Base-by-base conservation (phyloP, 805 yeast species). In the Starmerella sirachaensis region DNA sequence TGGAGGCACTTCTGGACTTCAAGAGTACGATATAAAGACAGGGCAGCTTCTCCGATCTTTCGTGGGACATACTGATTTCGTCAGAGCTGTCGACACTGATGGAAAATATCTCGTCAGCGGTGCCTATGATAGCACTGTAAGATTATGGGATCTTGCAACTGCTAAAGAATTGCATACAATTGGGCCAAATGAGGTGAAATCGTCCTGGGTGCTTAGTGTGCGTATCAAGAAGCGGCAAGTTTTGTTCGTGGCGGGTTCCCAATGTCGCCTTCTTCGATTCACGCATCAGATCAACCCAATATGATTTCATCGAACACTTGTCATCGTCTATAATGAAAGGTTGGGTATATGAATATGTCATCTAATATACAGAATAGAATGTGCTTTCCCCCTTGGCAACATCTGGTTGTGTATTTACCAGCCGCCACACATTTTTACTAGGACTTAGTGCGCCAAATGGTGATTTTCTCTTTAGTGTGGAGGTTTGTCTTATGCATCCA, bases 31-130 rank as follows among this genome's bases (percentile, higher is more conserved):
- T 18, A 6, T 34, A 16, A 7, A 21, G 10, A 20, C 20, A 6
- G 37, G 37, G 4, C 9, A 18, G 4, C 12, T 6, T 2, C 11
- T 14, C 2, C 31, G 31, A 5, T 16, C 16, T 8, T n/a, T 26
- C 11, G 38, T 34, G 4, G 95, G 94, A 4, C 97, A 86, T 54
- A 64, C 71, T 27, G 94, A 82, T 55, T 88, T 93, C 16, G 79
- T 86, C 11, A 69, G 88, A 25, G 75, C 94, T 46, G 67, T 85
- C 32, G 84, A 81, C 54, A 80, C 78, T 58, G 76, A 76, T 45
- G 73, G 78, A 55, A 64, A 74, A 47, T 62, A 70, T 42, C 60
- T 86, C 27, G 74, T 86, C 61, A 82, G 94, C 2, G 96, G 94
- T 0, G 83, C 94, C 0, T 31, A 61, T 6, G 65, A 61, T 35